A percentile compares a stretch with the other conserved stretches of the same genome.
Conservation (phyloP, 2,329 filamentous ascomycete species). For the Lecanicillium sp. region DNA sequence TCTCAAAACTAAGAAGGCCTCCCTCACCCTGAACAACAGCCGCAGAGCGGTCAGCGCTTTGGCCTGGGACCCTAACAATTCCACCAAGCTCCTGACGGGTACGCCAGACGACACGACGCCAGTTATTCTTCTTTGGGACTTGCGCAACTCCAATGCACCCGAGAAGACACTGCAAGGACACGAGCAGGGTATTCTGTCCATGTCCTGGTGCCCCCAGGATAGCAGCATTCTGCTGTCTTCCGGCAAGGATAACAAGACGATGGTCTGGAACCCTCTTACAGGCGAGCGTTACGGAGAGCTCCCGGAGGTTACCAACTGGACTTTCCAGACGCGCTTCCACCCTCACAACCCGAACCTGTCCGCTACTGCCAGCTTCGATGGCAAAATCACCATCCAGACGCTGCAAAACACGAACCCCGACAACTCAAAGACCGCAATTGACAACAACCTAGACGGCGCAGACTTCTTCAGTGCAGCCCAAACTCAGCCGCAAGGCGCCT, state of each 20-base stretch:
- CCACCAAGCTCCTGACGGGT: conserved; percentile 89
- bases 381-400: conserved; percentile 90
- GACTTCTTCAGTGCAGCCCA: conserved; percentile 96
- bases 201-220: conserved; percentile 94
- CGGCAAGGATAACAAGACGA: conserved; percentile 92
- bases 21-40: conserved; percentile 89
- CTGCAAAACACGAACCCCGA: conserved; percentile 87
- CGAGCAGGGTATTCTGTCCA: conserved; percentile 84
- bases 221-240: conserved; percentile 83
- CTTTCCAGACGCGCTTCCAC: conserved; percentile 91
- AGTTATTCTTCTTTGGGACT: conserved; percentile 86
- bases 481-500: conserved; percentile 81
- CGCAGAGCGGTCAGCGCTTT: conserved; percentile 92
- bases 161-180: conserved; percentile 87
- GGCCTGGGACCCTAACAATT: conserved; percentile 93
- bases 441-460: conserved; percentile 74
- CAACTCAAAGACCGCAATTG: conserved; percentile 58
- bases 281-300: conserved; percentile 86
- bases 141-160: conserved; percentile 92
- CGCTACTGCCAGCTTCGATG: conserved; percentile 94
- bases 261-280: conserved; percentile 94
- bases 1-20: conserved; percentile 95
- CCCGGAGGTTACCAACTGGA: conserved; percentile 98
- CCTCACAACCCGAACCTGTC: conserved; percentile 87
- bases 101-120: conserved; percentile 85